A percentile compares a stretch with the other conserved stretches of the same genome.
phyloP scores from a whole-genome alignment of 176 grass and related monocot genomes.

The Oryza punctata region DNA sequence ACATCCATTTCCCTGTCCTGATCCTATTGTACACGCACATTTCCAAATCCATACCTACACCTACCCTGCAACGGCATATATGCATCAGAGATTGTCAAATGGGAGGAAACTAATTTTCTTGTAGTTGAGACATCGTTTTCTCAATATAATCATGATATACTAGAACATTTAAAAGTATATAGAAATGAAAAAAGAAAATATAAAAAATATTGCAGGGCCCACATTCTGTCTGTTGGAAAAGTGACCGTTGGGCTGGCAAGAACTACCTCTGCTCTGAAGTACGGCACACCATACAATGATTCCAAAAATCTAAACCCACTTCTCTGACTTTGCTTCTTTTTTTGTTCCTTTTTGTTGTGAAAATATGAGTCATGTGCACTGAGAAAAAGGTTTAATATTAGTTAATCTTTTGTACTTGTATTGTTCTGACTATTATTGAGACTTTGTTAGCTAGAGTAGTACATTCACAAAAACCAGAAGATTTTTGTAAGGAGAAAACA shows the following conservation, averaged over 20 bases:
- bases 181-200: neutral
- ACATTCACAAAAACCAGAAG: neutral
- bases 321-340: constrained; percentile 24
- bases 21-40: constrained; percentile 23
- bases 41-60: constrained; percentile 19
- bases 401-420: neutral
- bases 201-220: neutral
- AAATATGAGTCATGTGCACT: constrained; percentile 27
- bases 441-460: constrained; percentile 6
- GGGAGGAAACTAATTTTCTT: neutral
- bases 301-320: constrained; percentile 2
- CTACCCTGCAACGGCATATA: neutral
- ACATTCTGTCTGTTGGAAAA: constrained; percentile 17
- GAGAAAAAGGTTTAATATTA: neutral
- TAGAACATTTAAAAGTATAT: neutral
- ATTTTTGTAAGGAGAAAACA: neutral
- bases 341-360: neutral
- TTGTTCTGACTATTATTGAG: neutral
- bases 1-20: neutral
- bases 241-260: constrained; percentile 40
- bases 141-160: constrained; percentile 18
- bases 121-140: constrained; percentile 47
- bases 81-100: neutral
- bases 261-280: constrained; percentile 1
- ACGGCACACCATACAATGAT: constrained; percentile 3